Base-by-base conservation (phyloP, 352 stramenopile species). In the Phytophthora pinifolia region DNA sequence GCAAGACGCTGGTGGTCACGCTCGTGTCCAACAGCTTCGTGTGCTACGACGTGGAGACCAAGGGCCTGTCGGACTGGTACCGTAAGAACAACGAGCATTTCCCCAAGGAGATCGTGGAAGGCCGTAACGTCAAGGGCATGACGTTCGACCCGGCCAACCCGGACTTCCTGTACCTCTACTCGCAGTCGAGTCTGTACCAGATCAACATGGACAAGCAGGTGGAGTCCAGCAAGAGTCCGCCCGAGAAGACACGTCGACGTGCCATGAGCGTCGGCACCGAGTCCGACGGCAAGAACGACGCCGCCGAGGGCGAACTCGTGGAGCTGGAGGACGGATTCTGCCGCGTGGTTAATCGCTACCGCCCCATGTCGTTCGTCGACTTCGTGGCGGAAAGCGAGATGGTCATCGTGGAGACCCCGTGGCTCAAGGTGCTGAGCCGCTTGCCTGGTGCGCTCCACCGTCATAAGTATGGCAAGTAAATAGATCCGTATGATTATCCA, bases 391-490 rank as follows among this genome's bases (percentile, higher is more conserved):
- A 74, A 37, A 82, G 79, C 49, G 84, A 94, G 66, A 66, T 94
- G 53, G 56, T 91, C 31, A 73, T 94, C 41, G 82, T 94, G 25
- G 84, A 94, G 67, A 92, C 80, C 18, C 84, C 82, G 42, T 94
- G 83, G 77, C 76, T 94, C 48, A 92, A 94, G 74, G 83, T 94
- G 65, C 67, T 94, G 30, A 87, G 82, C 45, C 76, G 82, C 51
- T 66, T 94, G 60, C 84, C 84, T 14, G 82, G 81, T 44, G 79
- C 84, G 27, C 75, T 94, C 41, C 75, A 91, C 35, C 84, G 84
- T 71, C 84, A 87, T 74, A 94, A 94, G 60, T 94, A 94, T 75
- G 82, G 82, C 58, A 89, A 90, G 62, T 90, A 88, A 83, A 79
- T 72, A 70, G 54, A 76, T 57, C 45, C 37, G 48, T 61, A 51